Evolutionary conservation across 148 eudicot species (phyloP).

Genomic region (Chenopodium quinoa): DNA sequence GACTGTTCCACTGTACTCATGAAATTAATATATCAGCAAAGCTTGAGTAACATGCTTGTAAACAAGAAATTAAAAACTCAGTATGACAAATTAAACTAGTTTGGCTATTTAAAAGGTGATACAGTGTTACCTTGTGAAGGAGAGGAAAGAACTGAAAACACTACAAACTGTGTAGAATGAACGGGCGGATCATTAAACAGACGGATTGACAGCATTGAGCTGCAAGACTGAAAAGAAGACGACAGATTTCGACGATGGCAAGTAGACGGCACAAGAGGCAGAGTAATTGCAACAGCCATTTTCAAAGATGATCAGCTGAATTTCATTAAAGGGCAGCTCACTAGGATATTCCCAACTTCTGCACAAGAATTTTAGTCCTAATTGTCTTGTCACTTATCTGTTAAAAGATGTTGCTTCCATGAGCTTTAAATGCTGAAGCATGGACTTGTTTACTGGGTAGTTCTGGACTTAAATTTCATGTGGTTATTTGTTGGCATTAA

Average conservation of each 20-base stretch:
- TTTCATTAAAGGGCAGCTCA: not conserved
- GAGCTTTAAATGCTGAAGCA: slow-evolving; percentile 24
- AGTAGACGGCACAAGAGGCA: slow-evolving; percentile 5
- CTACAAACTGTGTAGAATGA: slow-evolving; percentile 1
- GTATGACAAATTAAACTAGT: not conserved
- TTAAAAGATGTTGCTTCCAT: not conserved
- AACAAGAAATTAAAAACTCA: not conserved
- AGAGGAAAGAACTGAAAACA: slow-evolving; percentile 25
- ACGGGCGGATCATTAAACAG: not conserved
- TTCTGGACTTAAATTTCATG: slow-evolving; percentile 10
- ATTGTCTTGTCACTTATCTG: not conserved
- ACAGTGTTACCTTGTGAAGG: slow-evolving; percentile 24
- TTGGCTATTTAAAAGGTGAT: not conserved
- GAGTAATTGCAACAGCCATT: slow-evolving; percentile 14
- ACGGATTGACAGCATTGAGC: slow-evolving; percentile 8
- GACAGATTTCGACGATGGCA: not conserved
- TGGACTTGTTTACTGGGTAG: slow-evolving; percentile 1
- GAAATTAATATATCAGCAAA: too few relatives aligned
- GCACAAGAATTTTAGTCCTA: not conserved
- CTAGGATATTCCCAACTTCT: slow-evolving; percentile 16
- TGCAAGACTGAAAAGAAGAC: not conserved
- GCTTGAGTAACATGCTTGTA: not conserved
- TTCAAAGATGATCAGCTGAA: slow-evolving; percentile 10
- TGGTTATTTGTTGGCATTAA: slow-evolving; percentile 20
- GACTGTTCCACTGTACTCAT: slow-evolving; percentile 23